Conservation (phyloP, 2,329 filamentous ascomycete species). For the Claviceps arundinis region DNA sequence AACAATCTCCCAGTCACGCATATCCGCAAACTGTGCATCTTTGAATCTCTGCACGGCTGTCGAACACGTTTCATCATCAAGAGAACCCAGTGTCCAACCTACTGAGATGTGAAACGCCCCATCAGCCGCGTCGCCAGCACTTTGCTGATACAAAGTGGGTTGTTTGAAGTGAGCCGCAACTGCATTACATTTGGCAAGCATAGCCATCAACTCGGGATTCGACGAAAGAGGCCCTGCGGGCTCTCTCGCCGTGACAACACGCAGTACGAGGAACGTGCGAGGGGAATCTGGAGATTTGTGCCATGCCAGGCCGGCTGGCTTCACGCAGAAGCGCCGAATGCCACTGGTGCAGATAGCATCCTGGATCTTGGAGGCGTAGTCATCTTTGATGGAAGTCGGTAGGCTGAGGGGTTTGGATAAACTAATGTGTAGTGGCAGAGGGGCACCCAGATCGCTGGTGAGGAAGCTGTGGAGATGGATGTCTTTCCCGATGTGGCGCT, state of each 20-base stretch:
- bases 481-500: conserved; percentile 17
- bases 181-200: conserved; percentile 57
- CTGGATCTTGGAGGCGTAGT: conserved; percentile 47
- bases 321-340: conserved; percentile 24
- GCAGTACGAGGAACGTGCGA: conserved; percentile 76
- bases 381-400: conserved; percentile 54
- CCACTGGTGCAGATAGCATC: conserved; percentile 21
- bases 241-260: conserved; percentile 29
- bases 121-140: conserved; percentile 12
- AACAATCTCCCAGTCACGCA: conserved; percentile 32
- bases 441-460: conserved; percentile 62
- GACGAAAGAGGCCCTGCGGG: conserved; percentile 5
- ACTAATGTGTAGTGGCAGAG: conserved; percentile 78
- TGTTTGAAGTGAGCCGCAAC: conserved; percentile 48
- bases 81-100: conserved; percentile 60
- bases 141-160: conserved; percentile 51
- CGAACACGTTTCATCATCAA: conserved; percentile 25
- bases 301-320: conserved; percentile 29
- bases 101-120: conserved; percentile 74
- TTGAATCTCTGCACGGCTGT: conserved; percentile 14
- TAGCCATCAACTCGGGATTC: conserved; percentile 41
- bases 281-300: conserved; percentile 41
- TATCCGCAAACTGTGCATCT: conserved; percentile 12
- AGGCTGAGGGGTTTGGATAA: conserved; percentile 73
- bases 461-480: conserved; percentile 53